These are phyloP conservation scores for Leishmania gerbilli DNA, from an alignment of 208 protist species.

Conservation along the genomic window DNA sequence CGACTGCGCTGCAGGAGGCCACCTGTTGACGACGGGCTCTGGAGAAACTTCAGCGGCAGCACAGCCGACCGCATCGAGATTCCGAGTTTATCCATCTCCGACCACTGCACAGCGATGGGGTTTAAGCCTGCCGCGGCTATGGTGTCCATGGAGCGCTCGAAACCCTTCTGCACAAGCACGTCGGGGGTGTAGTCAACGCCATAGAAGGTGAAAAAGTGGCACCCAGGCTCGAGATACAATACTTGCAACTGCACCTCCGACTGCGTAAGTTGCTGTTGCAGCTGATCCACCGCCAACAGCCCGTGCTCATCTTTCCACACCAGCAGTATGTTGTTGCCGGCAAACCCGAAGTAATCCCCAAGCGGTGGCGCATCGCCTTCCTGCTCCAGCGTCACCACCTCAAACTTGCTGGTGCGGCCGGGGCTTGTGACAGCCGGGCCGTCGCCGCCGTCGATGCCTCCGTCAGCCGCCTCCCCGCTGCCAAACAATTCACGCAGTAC, in stretches of 20 bases:
- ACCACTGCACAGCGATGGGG: constrained; percentile 92
- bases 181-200: constrained; percentile 82
- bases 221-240: constrained; percentile 91
- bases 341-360: constrained; percentile 93
- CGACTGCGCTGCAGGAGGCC: constrained; percentile 61
- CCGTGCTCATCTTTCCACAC: constrained; percentile 94
- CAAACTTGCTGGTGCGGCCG: constrained; percentile 33
- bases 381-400: constrained; percentile 90
- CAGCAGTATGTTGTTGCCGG: constrained; percentile 84
- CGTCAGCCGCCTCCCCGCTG: background rate
- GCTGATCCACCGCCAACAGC: constrained; percentile 89
- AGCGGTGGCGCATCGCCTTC: constrained; percentile 90
- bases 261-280: constrained; percentile 61
- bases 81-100: constrained; percentile 92
- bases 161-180: constrained; percentile 90
- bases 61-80: constrained; percentile 90
- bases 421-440: constrained; percentile 1
- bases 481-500: constrained; percentile 75
- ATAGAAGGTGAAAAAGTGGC: constrained; percentile 92
- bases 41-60: constrained; percentile 85
- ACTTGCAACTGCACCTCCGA: constrained; percentile 31
- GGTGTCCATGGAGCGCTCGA: constrained; percentile 89
- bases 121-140: constrained; percentile 86
- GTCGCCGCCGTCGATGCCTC: constrained; percentile 3
- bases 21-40: constrained; percentile 38